phyloP scores from a whole-genome alignment of 2,329 filamentous ascomycete species.

The Diaporthe australafricana region DNA sequence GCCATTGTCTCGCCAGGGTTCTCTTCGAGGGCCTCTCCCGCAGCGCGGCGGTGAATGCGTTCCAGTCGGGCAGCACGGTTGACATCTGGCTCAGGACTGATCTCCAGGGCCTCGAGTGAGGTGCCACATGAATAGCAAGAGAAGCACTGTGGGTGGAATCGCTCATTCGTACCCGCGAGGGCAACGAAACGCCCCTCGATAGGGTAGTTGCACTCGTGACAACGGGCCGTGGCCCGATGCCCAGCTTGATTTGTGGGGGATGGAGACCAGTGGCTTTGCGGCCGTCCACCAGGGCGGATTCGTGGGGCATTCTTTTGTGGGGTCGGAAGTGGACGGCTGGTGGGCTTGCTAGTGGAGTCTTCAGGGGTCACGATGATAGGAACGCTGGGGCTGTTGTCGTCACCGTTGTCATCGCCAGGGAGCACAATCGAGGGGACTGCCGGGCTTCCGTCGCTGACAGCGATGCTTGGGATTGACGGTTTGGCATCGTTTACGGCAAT shows the following conservation, averaged over 20 bases:
- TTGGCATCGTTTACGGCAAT: constrained; percentile 58
- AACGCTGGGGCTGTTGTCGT: constrained; percentile 44
- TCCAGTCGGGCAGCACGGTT: constrained; percentile 78
- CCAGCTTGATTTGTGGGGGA: constrained; percentile 54
- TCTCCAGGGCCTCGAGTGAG: constrained; percentile 92
- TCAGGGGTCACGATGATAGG: constrained; percentile 60
- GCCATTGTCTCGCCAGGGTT: constrained; percentile 71
- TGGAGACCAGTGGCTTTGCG: constrained; percentile 70
- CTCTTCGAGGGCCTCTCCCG: constrained; percentile 70
- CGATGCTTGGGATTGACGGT: constrained; percentile 59
- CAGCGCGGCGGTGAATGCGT: constrained; percentile 73
- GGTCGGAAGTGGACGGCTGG: constrained; percentile 60
- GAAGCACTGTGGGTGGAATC: constrained; percentile 96
- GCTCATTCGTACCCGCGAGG: constrained; percentile 75
- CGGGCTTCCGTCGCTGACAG: constrained; percentile 53
- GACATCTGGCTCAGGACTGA: constrained; percentile 88
- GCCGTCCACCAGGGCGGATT: constrained; percentile 52
- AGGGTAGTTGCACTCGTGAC: constrained; percentile 83
- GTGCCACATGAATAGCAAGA: constrained; percentile 89
- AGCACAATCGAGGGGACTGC: constrained; percentile 55
- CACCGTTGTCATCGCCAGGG: constrained; percentile 46
- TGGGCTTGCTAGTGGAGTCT: constrained; percentile 46
- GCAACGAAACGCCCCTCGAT: constrained; percentile 94
- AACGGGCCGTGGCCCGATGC: constrained; percentile 74
- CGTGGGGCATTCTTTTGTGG: constrained; percentile 52